phyloP scores from a whole-genome alignment of 768 basidiomycete genomes.

The Russula compacta region DNA sequence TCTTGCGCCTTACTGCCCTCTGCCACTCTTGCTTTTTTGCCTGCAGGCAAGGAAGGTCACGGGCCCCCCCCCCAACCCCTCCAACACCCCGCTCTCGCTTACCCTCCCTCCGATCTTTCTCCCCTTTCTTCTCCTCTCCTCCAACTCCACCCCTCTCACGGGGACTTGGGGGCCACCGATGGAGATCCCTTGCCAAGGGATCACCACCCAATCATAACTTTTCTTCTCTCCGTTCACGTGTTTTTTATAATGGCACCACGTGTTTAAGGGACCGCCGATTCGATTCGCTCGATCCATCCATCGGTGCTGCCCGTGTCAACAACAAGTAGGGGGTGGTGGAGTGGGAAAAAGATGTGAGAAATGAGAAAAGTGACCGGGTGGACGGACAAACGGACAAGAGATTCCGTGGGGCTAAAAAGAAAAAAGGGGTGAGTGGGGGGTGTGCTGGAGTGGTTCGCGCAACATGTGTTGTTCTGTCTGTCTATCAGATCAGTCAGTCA shows the following conservation, averaged over 20 bases:
- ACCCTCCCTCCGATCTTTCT: neutral
- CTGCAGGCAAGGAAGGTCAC: slow-evolving; percentile 8
- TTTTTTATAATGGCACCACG: neutral
- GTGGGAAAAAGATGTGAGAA: too few species aligned
- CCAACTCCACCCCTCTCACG: neutral
- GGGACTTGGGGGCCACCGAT: neutral
- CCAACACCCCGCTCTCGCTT: too few species aligned
- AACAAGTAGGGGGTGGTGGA: neutral
- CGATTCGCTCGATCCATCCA: too few species aligned
- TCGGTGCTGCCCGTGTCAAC: too few species aligned
- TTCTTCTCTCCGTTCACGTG: neutral
- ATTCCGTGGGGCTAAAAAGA: too few species aligned
- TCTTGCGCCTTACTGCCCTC: neutral
- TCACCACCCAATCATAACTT: too few species aligned
- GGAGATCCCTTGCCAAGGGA: neutral
- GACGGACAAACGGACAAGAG: neutral
- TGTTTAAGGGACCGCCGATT: neutral
- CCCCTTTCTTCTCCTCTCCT: neutral
- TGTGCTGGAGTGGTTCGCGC: too few species aligned
- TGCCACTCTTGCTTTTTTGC: neutral
- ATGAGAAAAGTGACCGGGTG: neutral
- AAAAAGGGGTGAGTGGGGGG: too few species aligned
- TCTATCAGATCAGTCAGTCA: too few species aligned
- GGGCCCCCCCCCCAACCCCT: neutral
- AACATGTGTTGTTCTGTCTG: too few species aligned